These are phyloP conservation scores for Aspergillus sclerotialis DNA, from an alignment of 2,329 filamentous ascomycete species.

Conservation along the genomic window DNA sequence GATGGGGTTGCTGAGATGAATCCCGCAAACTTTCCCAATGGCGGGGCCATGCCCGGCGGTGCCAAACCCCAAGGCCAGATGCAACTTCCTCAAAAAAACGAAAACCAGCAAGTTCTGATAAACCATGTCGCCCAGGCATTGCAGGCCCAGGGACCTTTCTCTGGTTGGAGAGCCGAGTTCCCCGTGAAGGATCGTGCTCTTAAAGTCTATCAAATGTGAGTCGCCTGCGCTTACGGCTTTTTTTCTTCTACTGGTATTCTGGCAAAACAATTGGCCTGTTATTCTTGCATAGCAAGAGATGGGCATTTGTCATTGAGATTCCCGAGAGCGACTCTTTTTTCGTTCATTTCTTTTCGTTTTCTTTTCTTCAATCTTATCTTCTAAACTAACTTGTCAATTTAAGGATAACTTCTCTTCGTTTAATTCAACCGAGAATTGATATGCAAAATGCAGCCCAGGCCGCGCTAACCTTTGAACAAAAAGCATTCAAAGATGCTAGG, in stretches of 20 bases:
- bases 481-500: slow-evolving; percentile 36
- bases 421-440: slow-evolving; percentile 38
- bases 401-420: slow-evolving; percentile 39
- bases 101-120: slow-evolving; percentile 31
- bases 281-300: too few relatives aligned
- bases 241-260: neutral
- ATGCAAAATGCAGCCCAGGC: slow-evolving; percentile 31
- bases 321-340: too few relatives aligned
- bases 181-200: slow-evolving; percentile 31
- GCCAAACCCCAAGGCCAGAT: slow-evolving; percentile 26
- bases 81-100: slow-evolving; percentile 23
- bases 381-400: slow-evolving; percentile 6
- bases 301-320: too few relatives aligned
- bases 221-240: slow-evolving; percentile 7
- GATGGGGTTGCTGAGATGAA: slow-evolving; percentile 36
- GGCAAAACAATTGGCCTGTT: neutral
- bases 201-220: slow-evolving; percentile 40
- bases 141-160: slow-evolving; percentile 35
- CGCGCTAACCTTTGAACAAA: slow-evolving; percentile 39
- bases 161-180: slow-evolving; percentile 40
- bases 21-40: slow-evolving; percentile 34
- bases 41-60: slow-evolving; percentile 27
- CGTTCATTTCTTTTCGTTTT: neutral
- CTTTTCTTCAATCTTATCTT: neutral
- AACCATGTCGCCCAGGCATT: slow-evolving; percentile 34